These are phyloP conservation scores for Pneumocystis sp. DNA, from an alignment of 1,139 yeast species.

Conservation along the genomic window DNA sequence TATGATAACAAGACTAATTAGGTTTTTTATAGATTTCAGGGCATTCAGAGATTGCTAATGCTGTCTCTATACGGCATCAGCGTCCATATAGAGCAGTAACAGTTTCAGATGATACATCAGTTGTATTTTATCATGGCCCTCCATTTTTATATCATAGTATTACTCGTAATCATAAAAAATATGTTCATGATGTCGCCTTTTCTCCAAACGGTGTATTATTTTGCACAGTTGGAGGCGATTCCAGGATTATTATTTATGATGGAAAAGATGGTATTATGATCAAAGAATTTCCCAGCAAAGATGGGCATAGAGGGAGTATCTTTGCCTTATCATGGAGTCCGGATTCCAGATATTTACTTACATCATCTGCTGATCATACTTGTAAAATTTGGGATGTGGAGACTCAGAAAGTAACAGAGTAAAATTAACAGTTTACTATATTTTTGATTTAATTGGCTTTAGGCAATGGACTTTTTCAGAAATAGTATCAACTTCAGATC, in stretches of 20 bases:
- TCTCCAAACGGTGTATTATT: constrained; percentile 56
- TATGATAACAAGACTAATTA: not conserved
- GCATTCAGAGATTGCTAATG: constrained; percentile 71
- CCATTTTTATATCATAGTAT: constrained; percentile 77
- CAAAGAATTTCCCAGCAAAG: constrained; percentile 31
- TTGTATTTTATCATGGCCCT: constrained; percentile 81
- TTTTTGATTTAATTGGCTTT: not conserved
- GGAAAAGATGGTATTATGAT: constrained; percentile 73
- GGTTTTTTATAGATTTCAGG: constrained; percentile 43
- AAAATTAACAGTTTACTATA: not conserved
- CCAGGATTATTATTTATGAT: constrained; percentile 61
- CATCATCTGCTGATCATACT: constrained; percentile 73
- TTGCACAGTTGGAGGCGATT: constrained; percentile 79
- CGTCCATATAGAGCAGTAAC: constrained; percentile 93
- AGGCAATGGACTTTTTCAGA: constrained; percentile 21
- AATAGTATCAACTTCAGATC: constrained; percentile 34
- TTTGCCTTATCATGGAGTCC: constrained; percentile 61
- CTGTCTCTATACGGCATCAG: constrained; percentile 71
- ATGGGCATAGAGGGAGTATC: constrained; percentile 59
- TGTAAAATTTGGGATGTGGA: constrained; percentile 42
- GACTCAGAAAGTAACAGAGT: constrained; percentile 14
- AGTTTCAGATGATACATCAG: constrained; percentile 71
- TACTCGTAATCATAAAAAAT: constrained; percentile 59
- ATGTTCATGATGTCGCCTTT: constrained; percentile 66
- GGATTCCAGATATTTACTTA: constrained; percentile 42